Base-by-base conservation (phyloP, 495 filamentous ascomycete species). In the Neurospora sp. region DNA sequence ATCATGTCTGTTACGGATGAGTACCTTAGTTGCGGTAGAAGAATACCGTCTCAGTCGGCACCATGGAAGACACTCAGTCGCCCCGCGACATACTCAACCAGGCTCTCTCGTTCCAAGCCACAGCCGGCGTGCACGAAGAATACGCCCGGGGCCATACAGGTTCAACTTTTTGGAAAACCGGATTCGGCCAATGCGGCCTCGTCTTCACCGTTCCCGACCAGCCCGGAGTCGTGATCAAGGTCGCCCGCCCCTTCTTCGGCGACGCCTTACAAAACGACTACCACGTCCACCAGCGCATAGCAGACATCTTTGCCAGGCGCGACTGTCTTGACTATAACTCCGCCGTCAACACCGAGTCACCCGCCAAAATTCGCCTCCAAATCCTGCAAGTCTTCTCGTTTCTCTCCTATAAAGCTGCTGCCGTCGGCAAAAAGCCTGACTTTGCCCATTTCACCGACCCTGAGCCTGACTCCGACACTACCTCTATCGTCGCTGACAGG, bases 141-240 rank as follows among this genome's bases (percentile, higher is more conserved):
- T 27, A 27, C 27, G 27, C 1, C 27, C 27, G 27, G 27, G 27
- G 27, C 27, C 27, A 27, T 27, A 27, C 27, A 27, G 27, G 27
- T 27, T 2, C 27, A 27, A 27, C 27, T 27, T 27, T 68, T 22
- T 69, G 72, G 31, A 74, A 71, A 53, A 74, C 71, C 12, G 73
- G 73, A 18, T 74, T 74, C 40, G 59, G 73, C 11, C 70, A 74
- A 68, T 74, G 73, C 69, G 73, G 73, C 11, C 65, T 74, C 10
- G 59, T 74, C 1, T 71, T 69, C 53, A 10, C 39, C 16, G 18
- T n/a, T 4, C 40, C 41, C 9, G 35, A 37, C 7, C 11, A 65
- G 48, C 48, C 35, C 11, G 40, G 5, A 42, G 8, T 3, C 20
- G 70, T 71, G 1, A 41, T 74, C 38, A 74, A 74, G 40, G 31